phyloP scores from a whole-genome alignment of 805 yeast genomes.

The Candida ovalis region DNA sequence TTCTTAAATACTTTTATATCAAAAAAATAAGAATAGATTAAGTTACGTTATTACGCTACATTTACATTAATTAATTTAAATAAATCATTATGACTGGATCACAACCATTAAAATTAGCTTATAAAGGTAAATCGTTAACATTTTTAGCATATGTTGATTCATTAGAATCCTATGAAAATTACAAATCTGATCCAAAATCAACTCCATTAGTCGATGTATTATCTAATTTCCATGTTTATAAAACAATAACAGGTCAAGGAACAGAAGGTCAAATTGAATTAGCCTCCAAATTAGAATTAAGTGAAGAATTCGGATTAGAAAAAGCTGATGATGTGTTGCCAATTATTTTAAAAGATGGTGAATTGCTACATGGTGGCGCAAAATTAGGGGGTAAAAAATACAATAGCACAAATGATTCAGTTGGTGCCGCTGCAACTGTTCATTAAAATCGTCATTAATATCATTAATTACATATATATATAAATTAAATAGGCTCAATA shows the following conservation, averaged over 20 bases:
- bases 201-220: slow-evolving; percentile 61
- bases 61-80: too few species aligned
- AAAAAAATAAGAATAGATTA: too few species aligned
- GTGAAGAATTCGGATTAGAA: slow-evolving; percentile 56
- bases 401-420: slow-evolving; percentile 45
- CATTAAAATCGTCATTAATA: neutral
- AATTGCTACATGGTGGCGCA: slow-evolving; percentile 36
- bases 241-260: slow-evolving; percentile 58
- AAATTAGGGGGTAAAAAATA: slow-evolving; percentile 14
- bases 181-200: slow-evolving; percentile 47
- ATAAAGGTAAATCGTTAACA: slow-evolving; percentile 62
- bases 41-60: too few species aligned
- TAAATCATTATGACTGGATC: neutral
- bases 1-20: too few species aligned
- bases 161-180: slow-evolving; percentile 43
- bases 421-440: slow-evolving; percentile 9
- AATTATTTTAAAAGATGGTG: slow-evolving; percentile 58
- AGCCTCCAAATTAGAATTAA: slow-evolving; percentile 63
- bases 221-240: slow-evolving; percentile 61
- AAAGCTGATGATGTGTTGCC: slow-evolving; percentile 52
- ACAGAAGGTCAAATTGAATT: slow-evolving; percentile 66
- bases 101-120: slow-evolving; percentile 48
- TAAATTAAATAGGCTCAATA: too few species aligned
- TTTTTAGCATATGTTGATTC: slow-evolving; percentile 64
- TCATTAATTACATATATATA: too few species aligned